Conservation (phyloP, 768 basidiomycete genomes). For the Cystofilobasidium capitatum region DNA sequence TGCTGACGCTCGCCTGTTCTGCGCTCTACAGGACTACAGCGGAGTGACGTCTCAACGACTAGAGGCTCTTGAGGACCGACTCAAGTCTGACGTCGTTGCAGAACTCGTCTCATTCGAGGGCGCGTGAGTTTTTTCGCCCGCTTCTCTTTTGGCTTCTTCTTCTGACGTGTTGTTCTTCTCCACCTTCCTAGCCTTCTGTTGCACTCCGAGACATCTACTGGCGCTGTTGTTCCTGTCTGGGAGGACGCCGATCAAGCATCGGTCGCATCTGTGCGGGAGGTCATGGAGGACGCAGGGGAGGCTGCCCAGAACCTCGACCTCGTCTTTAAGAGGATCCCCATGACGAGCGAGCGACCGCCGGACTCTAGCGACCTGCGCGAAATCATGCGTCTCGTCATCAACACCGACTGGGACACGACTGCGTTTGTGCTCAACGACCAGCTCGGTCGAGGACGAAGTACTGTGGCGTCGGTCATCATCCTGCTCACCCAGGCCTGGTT, state of each 20-base stretch:
- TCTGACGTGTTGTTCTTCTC: no score
- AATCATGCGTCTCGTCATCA: constrained; percentile 52
- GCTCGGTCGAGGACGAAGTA: constrained; percentile 58
- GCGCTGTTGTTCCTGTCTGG: constrained; percentile 87
- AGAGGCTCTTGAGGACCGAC: constrained; percentile 79
- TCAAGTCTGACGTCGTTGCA: constrained; percentile 74
- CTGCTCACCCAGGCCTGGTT: constrained; percentile 79
- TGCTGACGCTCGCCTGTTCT: not conserved
- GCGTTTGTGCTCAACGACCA: constrained; percentile 88
- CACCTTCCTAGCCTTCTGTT: constrained; percentile 55
- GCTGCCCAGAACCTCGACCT: constrained; percentile 49
- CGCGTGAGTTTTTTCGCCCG: constrained; percentile 44
- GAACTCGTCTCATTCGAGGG: constrained; percentile 78
- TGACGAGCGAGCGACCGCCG: constrained; percentile 68
- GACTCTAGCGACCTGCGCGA: constrained; percentile 37
- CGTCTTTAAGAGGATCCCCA: constrained; percentile 73
- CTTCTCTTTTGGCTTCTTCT: no score
- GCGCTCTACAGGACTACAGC: constrained; percentile 56
- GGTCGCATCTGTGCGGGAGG: constrained; percentile 73
- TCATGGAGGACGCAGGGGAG: constrained; percentile 52
- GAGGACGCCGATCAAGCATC: constrained; percentile 66
- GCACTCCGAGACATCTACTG: constrained; percentile 78
- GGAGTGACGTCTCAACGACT: constrained; percentile 85
- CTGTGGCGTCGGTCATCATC: constrained; percentile 77
- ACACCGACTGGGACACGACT: constrained; percentile 56